Percentiles rank a stretch among this genome's conserved stretches.
phyloP scores from a whole-genome alignment of 2,329 filamentous ascomycete genomes.

The Nakataea oryzae region DNA sequence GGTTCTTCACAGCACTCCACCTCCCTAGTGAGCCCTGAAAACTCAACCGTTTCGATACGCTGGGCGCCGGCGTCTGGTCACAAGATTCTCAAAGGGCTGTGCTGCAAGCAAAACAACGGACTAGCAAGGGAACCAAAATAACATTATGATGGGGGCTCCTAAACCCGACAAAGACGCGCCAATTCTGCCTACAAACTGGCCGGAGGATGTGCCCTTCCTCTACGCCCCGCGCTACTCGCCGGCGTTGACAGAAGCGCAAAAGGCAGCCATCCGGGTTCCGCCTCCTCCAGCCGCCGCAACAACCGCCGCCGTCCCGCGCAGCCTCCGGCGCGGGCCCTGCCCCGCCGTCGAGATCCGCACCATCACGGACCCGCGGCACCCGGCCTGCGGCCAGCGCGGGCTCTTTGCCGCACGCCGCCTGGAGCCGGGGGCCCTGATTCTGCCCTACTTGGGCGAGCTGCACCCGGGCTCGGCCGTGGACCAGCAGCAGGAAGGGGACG shows the following conservation, averaged over 20 bases:
- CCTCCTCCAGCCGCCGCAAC: background rate
- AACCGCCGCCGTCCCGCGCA: constrained; percentile 7
- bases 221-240: constrained; percentile 32
- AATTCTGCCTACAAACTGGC: constrained; percentile 47
- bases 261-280: constrained; percentile 10
- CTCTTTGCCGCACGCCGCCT: constrained; percentile 49
- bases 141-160: background rate
- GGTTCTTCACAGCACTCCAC: too few relatives aligned
- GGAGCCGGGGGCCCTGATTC: constrained; percentile 41
- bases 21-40: too few relatives aligned
- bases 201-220: constrained; percentile 40
- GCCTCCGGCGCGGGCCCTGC: constrained; percentile 27
- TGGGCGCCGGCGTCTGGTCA: background rate
- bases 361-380: constrained; percentile 41
- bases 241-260: constrained; percentile 27
- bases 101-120: too few relatives aligned
- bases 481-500: background rate
- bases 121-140: background rate
- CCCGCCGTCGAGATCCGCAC: constrained; percentile 41
- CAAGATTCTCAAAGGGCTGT: too few relatives aligned
- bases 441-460: constrained; percentile 52
- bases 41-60: background rate
- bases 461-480: constrained; percentile 30
- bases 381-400: constrained; percentile 46
- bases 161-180: background rate